Conservation (phyloP, 169 alveolate species). For the Amoebophrya sp. region DNA sequence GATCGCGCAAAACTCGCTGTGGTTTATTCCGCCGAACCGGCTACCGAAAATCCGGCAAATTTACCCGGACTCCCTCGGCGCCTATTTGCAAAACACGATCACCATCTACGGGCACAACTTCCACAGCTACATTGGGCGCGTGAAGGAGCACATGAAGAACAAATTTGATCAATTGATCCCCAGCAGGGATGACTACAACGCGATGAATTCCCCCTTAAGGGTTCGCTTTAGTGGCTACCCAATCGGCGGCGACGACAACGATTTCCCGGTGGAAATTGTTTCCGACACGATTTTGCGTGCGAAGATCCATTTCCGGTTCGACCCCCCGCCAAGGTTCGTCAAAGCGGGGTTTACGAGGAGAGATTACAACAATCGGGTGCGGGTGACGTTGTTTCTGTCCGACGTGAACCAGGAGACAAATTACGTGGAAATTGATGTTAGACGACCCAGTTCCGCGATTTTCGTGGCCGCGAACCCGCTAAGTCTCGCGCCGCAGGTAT, state of each 20-base stretch:
- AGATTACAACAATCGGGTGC: not conserved
- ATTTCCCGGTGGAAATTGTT: not conserved
- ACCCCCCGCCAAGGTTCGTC: slow-evolving; percentile 4
- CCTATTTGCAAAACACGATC: not conserved
- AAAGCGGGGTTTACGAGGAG: not conserved
- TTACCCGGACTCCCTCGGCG: not conserved
- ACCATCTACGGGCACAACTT: slow-evolving; percentile 10
- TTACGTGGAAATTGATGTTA: not conserved
- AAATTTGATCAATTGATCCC: not conserved
- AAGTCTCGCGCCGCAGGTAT: not conserved
- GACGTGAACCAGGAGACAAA: slow-evolving; percentile 3
- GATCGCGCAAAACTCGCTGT: slow-evolving; percentile 7
- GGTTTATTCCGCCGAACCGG: not conserved
- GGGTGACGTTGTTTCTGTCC: not conserved
- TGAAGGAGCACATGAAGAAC: slow-evolving; percentile 18
- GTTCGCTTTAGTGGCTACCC: not conserved
- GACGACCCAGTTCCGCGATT: not conserved
- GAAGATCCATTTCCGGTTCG: not conserved
- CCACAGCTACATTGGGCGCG: slow-evolving; percentile 17
- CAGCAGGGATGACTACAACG: not conserved
- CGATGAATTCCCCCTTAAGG: not conserved
- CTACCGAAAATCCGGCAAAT: slow-evolving; percentile 4
- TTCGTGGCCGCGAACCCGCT: not conserved
- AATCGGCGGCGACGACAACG: not conserved
- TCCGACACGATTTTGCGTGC: not conserved